These are phyloP conservation scores for Saccharomycopsis guyanensis DNA, from an alignment of 805 yeast species.

Conservation along the genomic window DNA sequence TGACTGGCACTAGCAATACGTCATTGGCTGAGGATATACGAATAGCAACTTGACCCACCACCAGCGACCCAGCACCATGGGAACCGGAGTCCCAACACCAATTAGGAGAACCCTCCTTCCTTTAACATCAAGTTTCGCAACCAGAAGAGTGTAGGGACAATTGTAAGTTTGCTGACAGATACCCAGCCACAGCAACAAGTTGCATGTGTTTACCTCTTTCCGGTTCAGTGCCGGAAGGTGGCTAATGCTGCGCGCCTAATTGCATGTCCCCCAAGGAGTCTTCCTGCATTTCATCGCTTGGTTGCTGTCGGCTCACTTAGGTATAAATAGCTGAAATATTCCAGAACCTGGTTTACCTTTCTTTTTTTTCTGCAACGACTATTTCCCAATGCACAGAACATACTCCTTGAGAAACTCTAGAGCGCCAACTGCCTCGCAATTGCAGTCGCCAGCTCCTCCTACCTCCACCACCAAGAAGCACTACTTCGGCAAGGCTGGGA, in stretches of 20 bases:
- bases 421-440: constrained; percentile 96
- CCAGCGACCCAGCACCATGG: too few species aligned
- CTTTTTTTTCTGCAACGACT: not conserved
- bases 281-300: not conserved
- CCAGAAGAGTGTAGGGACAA: too few species aligned
- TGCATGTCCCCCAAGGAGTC: not conserved
- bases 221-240: not conserved
- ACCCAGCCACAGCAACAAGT: not conserved
- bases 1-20: too few species aligned
- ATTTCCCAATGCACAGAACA: constrained; percentile 81
- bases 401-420: constrained; percentile 91
- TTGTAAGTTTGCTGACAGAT: not conserved
- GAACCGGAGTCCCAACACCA: too few species aligned
- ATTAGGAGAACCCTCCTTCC: too few species aligned
- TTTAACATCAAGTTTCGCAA: too few species aligned
- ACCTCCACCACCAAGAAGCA: constrained; percentile 78
- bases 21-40: too few species aligned
- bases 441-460: constrained; percentile 93
- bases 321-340: not conserved
- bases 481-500: constrained; percentile 79
- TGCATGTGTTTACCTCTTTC: not conserved
- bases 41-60: too few species aligned
- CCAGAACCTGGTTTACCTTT: not conserved
- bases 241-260: not conserved
- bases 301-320: not conserved